Evolutionary conservation across 176 grass and related monocot species (phyloP), one percentile per base, ranked within the genome.

Genomic region (Saccharum officinarum): DNA sequence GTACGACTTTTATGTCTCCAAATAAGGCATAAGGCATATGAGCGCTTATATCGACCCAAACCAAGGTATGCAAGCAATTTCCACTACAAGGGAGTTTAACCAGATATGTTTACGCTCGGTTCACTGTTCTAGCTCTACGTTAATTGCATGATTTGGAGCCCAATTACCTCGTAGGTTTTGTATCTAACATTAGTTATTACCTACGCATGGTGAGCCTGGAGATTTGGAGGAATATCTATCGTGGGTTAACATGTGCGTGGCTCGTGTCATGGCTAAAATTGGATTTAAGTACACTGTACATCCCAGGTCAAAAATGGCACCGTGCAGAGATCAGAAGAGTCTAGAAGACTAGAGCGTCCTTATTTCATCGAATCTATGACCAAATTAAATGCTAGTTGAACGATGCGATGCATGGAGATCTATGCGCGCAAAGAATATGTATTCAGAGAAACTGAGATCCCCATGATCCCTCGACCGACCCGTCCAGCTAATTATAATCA

Each of bases 381-480:
- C 7, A 49, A 49, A 74, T 74, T 74, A 74, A 74, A 50, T 74
- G 71, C 26, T 50, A 33, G 71, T 50, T 74, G 71, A 50, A 16
- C 71, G 71, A 74, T 33, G 71, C 9, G 71, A 18, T 74, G 30
- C 71, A 33, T 74, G 26, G 71, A 74, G 71, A 74, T 74, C 45
- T 74, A 74, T 30, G 71, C 44, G 71, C 44, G 3, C 0, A 8
- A 14, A 65, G 23, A 63, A 62, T 17, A 28, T 42, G 16, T 31
- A 63, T 66, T 31, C 16, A 79, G 25, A 66, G 31, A 41, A 80
- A 30, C 28, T 47, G 61, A 80, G 78, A 80, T 67, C 62, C 5
- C 62, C 5, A 22, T 67, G 26, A 75, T 47, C 26, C 10, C 25
- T 46, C 73, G 4, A 76, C 26, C 11, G 75, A 16, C 54, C 11